Conservation (phyloP, 495 filamentous ascomycete genomes). For the Penicillium paradoxum region DNA sequence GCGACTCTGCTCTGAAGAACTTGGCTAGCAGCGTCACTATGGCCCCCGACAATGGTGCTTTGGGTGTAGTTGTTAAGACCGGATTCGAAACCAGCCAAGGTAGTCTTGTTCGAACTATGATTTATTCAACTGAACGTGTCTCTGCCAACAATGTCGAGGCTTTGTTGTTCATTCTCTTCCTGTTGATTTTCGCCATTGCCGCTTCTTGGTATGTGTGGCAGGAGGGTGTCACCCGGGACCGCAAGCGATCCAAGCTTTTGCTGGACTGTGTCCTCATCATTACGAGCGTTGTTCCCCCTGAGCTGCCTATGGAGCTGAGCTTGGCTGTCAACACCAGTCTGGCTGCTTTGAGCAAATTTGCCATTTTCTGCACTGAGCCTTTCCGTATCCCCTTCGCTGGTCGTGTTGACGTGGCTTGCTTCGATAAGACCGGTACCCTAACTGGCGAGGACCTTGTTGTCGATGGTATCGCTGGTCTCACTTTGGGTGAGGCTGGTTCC, state of each 20-base stretch:
- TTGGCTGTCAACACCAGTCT: conserved; percentile 98
- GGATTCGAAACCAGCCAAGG: conserved; percentile 99
- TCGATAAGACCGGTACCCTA: conserved; percentile 96
- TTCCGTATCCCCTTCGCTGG: conserved; percentile 99
- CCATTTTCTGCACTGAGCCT: conserved; percentile 98
- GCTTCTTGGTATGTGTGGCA: conserved; percentile 99
- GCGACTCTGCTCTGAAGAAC: conserved; percentile 58
- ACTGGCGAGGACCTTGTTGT: conserved; percentile 97
- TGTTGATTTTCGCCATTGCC: conserved; percentile 91
- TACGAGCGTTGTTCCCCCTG: conserved; percentile 94
- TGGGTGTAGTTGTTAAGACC: conserved; percentile 94
- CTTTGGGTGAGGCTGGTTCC: conserved; percentile 60
- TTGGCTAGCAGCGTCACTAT: conserved; percentile 67
- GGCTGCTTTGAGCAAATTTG: conserved; percentile 86
- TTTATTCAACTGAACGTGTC: conserved; percentile 97
- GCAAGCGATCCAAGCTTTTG: conserved; percentile 94
- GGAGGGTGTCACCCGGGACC: conserved; percentile 86
- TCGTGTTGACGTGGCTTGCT: conserved; percentile 93
- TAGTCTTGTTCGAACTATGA: conserved; percentile 97
- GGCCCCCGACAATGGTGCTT: conserved; percentile 84
- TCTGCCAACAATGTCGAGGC: conserved; percentile 96
- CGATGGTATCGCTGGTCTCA: conserved; percentile 90
- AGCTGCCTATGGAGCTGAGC: conserved; percentile 96
- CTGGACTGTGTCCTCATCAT: conserved; percentile 97
- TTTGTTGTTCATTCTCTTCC: conserved; percentile 91